These are phyloP conservation scores for Oldenlandia corymbosa DNA, from an alignment of 257 asterid species.

Conservation along the genomic window DNA sequence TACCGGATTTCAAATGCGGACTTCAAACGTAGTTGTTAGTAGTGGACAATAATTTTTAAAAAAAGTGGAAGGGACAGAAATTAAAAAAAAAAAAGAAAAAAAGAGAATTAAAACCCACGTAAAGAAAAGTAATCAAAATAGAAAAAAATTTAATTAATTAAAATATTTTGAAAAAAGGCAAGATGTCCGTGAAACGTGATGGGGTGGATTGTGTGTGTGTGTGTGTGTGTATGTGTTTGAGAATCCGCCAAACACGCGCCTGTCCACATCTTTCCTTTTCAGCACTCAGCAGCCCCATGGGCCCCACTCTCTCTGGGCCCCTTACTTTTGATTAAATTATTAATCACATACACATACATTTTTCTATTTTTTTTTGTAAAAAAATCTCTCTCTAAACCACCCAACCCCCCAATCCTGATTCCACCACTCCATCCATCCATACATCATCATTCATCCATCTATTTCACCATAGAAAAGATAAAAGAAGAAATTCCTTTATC, in stretches of 20 bases:
- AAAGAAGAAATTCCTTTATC: too few species aligned
- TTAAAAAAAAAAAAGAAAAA: conserved; percentile 12
- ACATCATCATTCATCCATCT: not conserved
- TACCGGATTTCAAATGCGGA: conserved; percentile 31
- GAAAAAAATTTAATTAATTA: too few species aligned
- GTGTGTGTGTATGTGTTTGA: not conserved
- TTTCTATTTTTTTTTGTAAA: not conserved
- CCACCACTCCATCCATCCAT: not conserved
- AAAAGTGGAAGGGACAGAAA: conserved; percentile 20
- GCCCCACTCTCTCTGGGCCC: too few species aligned
- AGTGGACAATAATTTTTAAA: conserved; percentile 9
- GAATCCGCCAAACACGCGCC: conserved; percentile 33
- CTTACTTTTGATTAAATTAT: too few species aligned
- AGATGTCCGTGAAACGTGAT: conserved; percentile 37
- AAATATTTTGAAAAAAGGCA: too few species aligned
- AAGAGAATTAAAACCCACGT: conserved; percentile 16
- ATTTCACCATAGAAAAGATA: not conserved
- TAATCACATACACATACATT: too few species aligned
- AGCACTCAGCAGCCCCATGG: too few species aligned
- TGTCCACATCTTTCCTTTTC: conserved; percentile 19
- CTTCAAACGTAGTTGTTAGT: conserved; percentile 20
- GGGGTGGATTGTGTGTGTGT: conserved; percentile 8
- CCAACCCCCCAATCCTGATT: not conserved
- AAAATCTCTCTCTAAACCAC: not conserved
- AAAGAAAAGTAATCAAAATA: conserved; percentile 6